Evolutionary conservation across 177 flowering plant genomes (phyloP), one percentile per base, ranked within the genome.

Genomic region (Vitis hybrid): DNA sequence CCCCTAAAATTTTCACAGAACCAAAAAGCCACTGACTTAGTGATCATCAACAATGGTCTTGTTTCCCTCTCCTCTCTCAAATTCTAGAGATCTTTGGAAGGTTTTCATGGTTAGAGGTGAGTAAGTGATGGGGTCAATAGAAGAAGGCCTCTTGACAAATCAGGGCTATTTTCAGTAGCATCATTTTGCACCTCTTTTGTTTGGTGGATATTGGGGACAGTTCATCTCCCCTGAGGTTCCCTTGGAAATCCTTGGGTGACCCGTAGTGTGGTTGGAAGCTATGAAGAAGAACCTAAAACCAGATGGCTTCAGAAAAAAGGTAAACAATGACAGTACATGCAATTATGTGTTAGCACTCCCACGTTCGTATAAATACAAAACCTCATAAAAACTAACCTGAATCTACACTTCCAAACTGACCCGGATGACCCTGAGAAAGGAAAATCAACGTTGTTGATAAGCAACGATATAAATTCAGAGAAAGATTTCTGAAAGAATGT

Each of bases 391-490:
- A 39, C 69, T 60, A 75, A 87, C 88, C 87, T 77, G 62, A 61
- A 62, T 70, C 73, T 19, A 31, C 71, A 51, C 51, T 77, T 75
- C 58, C 71, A 50, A 67, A 48, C 62, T 45, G 72, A 74, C 72
- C 70, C 66, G 67, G 77, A 55, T 48, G 67, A 72, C 78, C 86
- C 87, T 83, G 81, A 67, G 62, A 73, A 69, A 31, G 18, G 56
- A 66, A 72, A 61, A 70, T 45, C 48, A 8, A 18, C 18, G 19
- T 68, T 58, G 29, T 57, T 39, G 61, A 16, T 48, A 39, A 70
- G 62, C 26, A 49, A 49, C 13, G 45, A 51, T 5, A 19, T 9
- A 56, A 15, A 26, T 39, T 19, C 16, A 49, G n/a, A 60, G 1
- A 48, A 19, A 16, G 39, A 18, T n/a, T 56, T 55, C 6, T 31